Percentiles rank a stretch among this genome's conserved stretches.
phyloP scores from a whole-genome alignment of 345 rosid species.

The Populus tremula region DNA sequence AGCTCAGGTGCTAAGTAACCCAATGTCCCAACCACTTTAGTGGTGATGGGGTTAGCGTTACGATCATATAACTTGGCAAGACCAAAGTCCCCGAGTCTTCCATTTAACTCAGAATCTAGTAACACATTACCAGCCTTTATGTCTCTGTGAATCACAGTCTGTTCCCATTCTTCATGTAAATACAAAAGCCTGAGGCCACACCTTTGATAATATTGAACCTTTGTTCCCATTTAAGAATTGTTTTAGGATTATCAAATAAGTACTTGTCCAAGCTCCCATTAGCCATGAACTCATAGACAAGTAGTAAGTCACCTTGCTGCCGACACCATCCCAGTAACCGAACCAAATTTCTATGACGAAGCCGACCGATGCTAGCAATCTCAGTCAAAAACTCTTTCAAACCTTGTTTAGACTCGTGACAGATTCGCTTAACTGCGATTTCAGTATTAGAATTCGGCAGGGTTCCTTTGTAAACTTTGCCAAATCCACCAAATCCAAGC shows the following conservation, averaged over 20 bases:
- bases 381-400: conserved; percentile 77
- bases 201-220: conserved; percentile 75
- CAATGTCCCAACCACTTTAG: conserved; percentile 88
- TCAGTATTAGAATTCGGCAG: conserved; percentile 44
- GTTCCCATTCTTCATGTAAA: conserved; percentile 94
- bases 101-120: conserved; percentile 69
- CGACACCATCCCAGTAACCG: conserved; percentile 86
- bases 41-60: conserved; percentile 62
- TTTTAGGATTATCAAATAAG: conserved; percentile 57
- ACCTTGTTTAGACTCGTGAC: conserved; percentile 80
- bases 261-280: conserved; percentile 88
- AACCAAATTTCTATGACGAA: conserved; percentile 85
- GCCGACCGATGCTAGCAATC: conserved; percentile 76
- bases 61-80: conserved; percentile 83
- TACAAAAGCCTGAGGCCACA: conserved; percentile 79
- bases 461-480: conserved; percentile 78
- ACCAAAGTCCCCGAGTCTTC: conserved; percentile 85
- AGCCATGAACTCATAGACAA: conserved; percentile 87
- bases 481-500: conserved; percentile 84
- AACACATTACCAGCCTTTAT: conserved; percentile 83
- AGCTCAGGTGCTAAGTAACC: conserved; percentile 96
- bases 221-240: conserved; percentile 66
- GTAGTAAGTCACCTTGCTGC: conserved; percentile 50
- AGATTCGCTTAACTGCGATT: conserved; percentile 77
- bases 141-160: conserved; percentile 86